Base-by-base conservation (phyloP, 2,329 filamentous ascomycete species). In the Davidsoniella neocaledoniae region DNA sequence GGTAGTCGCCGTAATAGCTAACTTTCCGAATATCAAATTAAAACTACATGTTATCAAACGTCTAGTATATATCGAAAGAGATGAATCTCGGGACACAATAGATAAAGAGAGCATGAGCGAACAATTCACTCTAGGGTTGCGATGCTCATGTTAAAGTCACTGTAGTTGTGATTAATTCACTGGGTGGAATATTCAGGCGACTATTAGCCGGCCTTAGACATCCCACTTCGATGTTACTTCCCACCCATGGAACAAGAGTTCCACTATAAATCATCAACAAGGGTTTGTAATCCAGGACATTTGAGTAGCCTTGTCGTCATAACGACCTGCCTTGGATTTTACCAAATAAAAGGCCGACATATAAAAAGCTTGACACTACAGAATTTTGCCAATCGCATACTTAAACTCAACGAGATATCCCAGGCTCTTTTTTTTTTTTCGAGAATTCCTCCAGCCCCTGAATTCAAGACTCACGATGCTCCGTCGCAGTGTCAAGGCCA, bases 401-500 rank as follows among this genome's bases (percentile, higher is more conserved):
- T 9, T 33, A 33, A 33, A 33, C 29, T 33, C 29, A 10, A 33
- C 29, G 29, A 33, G 29, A 33, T 9, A 33, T 10, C 29, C 29
- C 12, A 5, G 29, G 29, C 29, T 19, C 23, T 17, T 19, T 14
- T 43, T 25, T 21, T 10, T 21, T n/a, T 10, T n/a, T 23, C 19
- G 8, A 14, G n/a, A 17, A 5, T 40, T 47, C 5, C n/a, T 40
- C 19, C 4, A 12, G 29, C 29, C 29, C 29, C 29, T 33, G 29
- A 33, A 33, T 10, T 29, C 44, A 16, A 10, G 23, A 38, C 39
- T 37, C 23, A 49, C 14, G 16, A 53, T 53, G 52, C 48, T 53
- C 39, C 52, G 48, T 25, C 46, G 36, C 17, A 53, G 46, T 33
- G 44, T 53, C 29, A 53, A 50, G 44, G 43, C 39, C 23, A 44